A percentile compares a stretch with the other conserved stretches of the same genome.
Evolutionary conservation across 805 yeast species (phyloP).

Genomic region (Candida incommunis): DNA sequence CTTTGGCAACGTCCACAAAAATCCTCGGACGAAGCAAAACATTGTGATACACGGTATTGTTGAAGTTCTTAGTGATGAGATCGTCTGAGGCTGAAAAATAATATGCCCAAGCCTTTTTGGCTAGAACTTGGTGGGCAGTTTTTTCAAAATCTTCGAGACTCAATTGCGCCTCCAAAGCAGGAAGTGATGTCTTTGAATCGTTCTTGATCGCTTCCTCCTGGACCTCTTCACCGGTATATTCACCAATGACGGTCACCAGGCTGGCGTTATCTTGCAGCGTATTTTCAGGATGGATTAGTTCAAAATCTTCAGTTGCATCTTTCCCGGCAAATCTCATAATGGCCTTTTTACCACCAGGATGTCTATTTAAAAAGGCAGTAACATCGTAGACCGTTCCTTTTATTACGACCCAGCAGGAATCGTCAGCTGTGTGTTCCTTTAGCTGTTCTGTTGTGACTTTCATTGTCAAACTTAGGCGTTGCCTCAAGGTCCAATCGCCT

Average conservation of each 20-base stretch:
- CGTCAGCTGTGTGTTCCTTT: slow-evolving; percentile 36
- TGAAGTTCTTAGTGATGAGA: slow-evolving; percentile 79
- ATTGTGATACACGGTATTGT: slow-evolving; percentile 79
- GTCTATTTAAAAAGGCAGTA: slow-evolving; percentile 42
- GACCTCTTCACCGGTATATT: slow-evolving; percentile 44
- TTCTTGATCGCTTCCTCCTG: slow-evolving; percentile 36
- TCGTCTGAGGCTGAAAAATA: slow-evolving; percentile 92
- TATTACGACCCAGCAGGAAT: slow-evolving; percentile 75
- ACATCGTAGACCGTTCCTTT: slow-evolving; percentile 71
- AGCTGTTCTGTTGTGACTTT: slow-evolving; percentile 22
- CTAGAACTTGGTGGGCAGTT: slow-evolving; percentile 66
- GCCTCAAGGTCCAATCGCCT: too few relatives aligned
- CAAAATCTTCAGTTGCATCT: slow-evolving; percentile 72
- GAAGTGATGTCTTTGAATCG: slow-evolving; percentile 6
- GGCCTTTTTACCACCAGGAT: slow-evolving; percentile 50
- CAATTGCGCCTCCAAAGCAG: slow-evolving; percentile 23
- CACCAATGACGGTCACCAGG: slow-evolving; percentile 22
- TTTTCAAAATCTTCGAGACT: slow-evolving; percentile 79
- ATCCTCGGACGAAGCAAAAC: slow-evolving; percentile 78
- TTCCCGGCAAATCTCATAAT: slow-evolving; percentile 50
- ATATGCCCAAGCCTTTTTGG: slow-evolving; percentile 81
- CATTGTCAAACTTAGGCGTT: too few relatives aligned
- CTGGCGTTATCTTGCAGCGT: slow-evolving; percentile 13
- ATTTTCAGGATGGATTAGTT: slow-evolving; percentile 85
- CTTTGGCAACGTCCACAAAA: slow-evolving; percentile 59